Evolutionary conservation across 257 asterid species (phyloP), one percentile per base, ranked within the genome.

Genomic region (Nicotiana obtusifolia): DNA sequence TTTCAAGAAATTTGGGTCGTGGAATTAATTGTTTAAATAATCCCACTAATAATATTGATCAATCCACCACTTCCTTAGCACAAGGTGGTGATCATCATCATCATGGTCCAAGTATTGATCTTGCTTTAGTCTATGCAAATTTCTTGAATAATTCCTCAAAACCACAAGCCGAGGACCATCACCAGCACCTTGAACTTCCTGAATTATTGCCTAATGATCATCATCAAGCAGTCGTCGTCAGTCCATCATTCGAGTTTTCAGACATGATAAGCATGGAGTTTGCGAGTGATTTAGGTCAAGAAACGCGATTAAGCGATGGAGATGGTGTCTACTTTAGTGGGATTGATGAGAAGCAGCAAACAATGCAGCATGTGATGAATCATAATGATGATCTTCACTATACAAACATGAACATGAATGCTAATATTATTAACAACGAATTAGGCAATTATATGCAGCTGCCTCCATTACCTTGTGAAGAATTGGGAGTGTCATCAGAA

Each of bases 61-160:
- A 15, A 49, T 81, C 64, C 80, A 81, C 81, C 1, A 59, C n/a
- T 17, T 78, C 88, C 14, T 33, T 49, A n/a, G 62, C 82, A 0
- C 68, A 35, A 22, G 49, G 24, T 19, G 82, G 22, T 35, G 30
- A 44, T 35, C 49, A 19, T 19, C 26, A 44, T 35, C 49, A 19
- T 19, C 26, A 17, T 28, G 86, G 77, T 22, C 41, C 88, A 6
- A 85, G 26, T 78, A 92, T 93, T 76, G 97, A 93, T 84, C 92
- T 92, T 37, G 94, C 92, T 0, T 86, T 88, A 47, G 97, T 93
- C 15, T 92, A 89, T 73, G 89, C 95, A 0, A 93, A 91, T 81
- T 93, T 90, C 85, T 88, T 93, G 83, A 88, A 87, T 56, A 14
- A 4, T 77, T 35, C 14, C 20, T 84, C 90, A 33, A 82, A 47